These are phyloP conservation scores for Xylariaceae sp. DNA, from an alignment of 2,329 filamentous ascomycete genomes.

Conservation along the genomic window DNA sequence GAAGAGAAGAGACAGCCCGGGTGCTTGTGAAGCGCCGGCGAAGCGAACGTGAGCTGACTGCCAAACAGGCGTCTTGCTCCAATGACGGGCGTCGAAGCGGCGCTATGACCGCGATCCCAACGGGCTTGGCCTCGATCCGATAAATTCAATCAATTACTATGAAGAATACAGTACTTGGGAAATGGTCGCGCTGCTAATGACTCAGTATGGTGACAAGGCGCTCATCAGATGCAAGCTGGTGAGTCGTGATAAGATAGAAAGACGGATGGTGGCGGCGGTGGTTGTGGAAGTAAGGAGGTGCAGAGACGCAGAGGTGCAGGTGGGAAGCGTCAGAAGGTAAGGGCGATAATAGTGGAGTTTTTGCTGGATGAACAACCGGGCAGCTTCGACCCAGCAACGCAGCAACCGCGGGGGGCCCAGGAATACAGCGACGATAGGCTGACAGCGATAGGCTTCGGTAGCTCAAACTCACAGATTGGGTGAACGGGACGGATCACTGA, in stretches of 20 bases:
- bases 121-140: background rate
- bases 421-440: background rate
- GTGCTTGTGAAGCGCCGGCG: background rate
- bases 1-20: no score
- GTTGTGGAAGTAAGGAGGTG: background rate
- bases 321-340: background rate
- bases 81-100: conserved; percentile 7
- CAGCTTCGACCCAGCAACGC: background rate
- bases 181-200: background rate
- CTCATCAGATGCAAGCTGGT: background rate
- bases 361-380: background rate
- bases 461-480: background rate
- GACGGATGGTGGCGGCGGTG: background rate
- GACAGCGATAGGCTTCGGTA: no score
- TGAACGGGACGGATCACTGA: background rate
- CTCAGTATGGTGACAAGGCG: background rate
- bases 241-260: background rate
- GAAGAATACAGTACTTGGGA: background rate
- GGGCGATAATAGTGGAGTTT: background rate
- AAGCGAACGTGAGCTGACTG: background rate
- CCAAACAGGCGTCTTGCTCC: conserved; percentile 1
- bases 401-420: background rate
- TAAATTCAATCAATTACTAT: background rate
- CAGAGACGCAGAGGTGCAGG: background rate
- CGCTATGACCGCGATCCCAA: conserved; percentile 10